Percentiles rank a stretch among this genome's conserved stretches.
Conservation (phyloP, 768 basidiomycete species). For the Leucocoprinus leucothites region DNA sequence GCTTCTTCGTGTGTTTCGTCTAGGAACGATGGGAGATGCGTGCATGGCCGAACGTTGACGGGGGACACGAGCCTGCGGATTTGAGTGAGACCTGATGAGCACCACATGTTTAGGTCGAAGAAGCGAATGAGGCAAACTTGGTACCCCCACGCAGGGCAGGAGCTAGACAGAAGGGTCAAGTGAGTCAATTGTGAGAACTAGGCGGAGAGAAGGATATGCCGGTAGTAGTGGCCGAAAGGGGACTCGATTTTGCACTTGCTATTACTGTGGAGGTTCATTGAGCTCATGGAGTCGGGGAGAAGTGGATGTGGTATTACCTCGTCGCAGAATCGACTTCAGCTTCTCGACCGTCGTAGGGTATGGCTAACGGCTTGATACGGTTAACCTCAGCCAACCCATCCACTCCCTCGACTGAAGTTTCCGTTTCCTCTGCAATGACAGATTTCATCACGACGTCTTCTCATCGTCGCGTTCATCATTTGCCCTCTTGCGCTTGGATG, state of each 20-base stretch:
- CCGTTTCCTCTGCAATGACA: not conserved
- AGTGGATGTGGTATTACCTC: constrained; percentile 27
- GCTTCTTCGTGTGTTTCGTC: constrained; percentile 37
- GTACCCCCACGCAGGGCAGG: constrained; percentile 17
- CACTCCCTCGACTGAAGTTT: not conserved
- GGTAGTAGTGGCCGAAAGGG: constrained; percentile 40
- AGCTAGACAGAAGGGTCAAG: not conserved
- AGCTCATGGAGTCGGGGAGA: too few relatives aligned
- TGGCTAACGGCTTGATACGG: constrained; percentile 47
- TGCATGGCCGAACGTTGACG: constrained; percentile 40
- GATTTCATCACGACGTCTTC: constrained; percentile 1
- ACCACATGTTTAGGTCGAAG: too few relatives aligned
- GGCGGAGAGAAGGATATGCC: constrained; percentile 17
- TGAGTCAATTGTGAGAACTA: not conserved
- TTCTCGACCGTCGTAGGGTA: constrained; percentile 45
- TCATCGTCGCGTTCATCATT: not conserved
- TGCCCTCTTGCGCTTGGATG: constrained; percentile 8
- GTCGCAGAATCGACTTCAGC: constrained; percentile 40
- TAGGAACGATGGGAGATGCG: constrained; percentile 37
- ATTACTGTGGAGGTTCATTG: constrained; percentile 13
- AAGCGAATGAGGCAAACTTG: not conserved
- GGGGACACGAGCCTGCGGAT: constrained; percentile 17
- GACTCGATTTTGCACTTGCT: constrained; percentile 34
- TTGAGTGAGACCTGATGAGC: not conserved
- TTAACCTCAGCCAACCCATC: constrained; percentile 28